Conservation (phyloP, 225 moss, liverwort and hornwort species). For the Bryum argenteum region DNA sequence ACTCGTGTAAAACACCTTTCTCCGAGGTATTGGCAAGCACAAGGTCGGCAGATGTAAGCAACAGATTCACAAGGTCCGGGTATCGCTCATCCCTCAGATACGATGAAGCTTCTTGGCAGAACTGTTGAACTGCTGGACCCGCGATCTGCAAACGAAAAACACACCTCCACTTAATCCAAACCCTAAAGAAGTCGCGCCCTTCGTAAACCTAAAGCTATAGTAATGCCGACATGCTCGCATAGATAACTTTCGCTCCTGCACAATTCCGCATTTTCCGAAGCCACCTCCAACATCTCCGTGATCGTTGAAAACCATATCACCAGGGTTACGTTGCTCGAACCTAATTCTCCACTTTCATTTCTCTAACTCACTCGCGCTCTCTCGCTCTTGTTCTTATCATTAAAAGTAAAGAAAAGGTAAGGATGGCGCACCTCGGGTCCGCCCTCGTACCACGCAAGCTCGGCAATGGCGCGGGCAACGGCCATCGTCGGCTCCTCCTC, state of each 20-base stretch:
- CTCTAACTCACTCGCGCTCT: neutral
- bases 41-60: conserved; percentile 94
- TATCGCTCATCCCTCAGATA: conserved; percentile 66
- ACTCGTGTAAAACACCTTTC: conserved; percentile 58
- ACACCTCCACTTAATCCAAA: neutral
- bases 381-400: neutral
- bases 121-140: conserved; percentile 83
- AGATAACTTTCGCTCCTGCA: neutral
- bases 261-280: neutral
- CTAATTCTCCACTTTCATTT: neutral
- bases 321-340: neutral
- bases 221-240: neutral
- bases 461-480: conserved; percentile 80
- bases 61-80: conserved; percentile 79
- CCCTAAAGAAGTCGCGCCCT: conserved; percentile 17
- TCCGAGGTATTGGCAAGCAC: conserved; percentile 89
- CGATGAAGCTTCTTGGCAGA: conserved; percentile 75
- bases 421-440: conserved; percentile 70
- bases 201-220: conserved; percentile 8
- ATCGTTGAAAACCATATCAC: neutral
- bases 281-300: neutral
- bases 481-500: conserved; percentile 97
- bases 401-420: neutral
- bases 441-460: conserved; percentile 92
- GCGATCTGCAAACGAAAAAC: conserved; percentile 62